Percentiles rank a stretch among this genome's conserved stretches.
Conservation (phyloP, 495 filamentous ascomycete genomes). For the Mytilinidion resinicola region DNA sequence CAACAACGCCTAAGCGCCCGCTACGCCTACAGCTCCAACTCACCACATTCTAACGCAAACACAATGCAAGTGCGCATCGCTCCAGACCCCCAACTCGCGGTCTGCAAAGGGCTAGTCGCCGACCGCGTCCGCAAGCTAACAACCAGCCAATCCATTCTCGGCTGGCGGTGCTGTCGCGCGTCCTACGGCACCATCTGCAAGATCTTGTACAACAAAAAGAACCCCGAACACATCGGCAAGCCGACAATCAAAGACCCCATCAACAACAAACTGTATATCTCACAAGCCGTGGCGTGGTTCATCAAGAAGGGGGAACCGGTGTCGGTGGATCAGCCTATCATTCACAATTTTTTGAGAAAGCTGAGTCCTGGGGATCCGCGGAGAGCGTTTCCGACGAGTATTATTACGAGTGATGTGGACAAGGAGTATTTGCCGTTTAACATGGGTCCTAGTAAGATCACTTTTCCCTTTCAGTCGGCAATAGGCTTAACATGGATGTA, state of each 20-base stretch:
- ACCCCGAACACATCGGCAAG: slow-evolving; percentile 24
- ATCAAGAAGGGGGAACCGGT: slow-evolving; percentile 38
- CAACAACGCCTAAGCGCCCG: slow-evolving; percentile 27
- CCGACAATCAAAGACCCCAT: slow-evolving; percentile 25
- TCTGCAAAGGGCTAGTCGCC: slow-evolving; percentile 37
- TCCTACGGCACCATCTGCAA: slow-evolving; percentile 33
- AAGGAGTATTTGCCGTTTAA: slow-evolving; percentile 30
- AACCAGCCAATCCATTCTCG: slow-evolving; percentile 29
- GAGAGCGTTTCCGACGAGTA: slow-evolving; percentile 34
- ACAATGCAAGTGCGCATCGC: slow-evolving; percentile 32
- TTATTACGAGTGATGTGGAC: slow-evolving; percentile 33
- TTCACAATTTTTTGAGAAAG: slow-evolving; percentile 37
- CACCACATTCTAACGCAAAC: slow-evolving; percentile 14
- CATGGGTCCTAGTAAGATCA: slow-evolving; percentile 28
- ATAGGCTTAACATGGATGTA: not conserved
- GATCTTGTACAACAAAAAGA: slow-evolving; percentile 30
- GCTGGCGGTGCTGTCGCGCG: slow-evolving; percentile 33
- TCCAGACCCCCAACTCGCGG: slow-evolving; percentile 39
- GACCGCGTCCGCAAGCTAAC: slow-evolving; percentile 32
- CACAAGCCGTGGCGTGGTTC: slow-evolving; percentile 33
- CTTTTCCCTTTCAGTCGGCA: not conserved
- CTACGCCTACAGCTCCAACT: slow-evolving; percentile 18
- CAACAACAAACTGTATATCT: slow-evolving; percentile 30
- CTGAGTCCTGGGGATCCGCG: slow-evolving; percentile 32
- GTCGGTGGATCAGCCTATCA: slow-evolving; percentile 33